Conservation (phyloP, 371 early-diverging fungal genomes). For the Mucor velutinosus region DNA sequence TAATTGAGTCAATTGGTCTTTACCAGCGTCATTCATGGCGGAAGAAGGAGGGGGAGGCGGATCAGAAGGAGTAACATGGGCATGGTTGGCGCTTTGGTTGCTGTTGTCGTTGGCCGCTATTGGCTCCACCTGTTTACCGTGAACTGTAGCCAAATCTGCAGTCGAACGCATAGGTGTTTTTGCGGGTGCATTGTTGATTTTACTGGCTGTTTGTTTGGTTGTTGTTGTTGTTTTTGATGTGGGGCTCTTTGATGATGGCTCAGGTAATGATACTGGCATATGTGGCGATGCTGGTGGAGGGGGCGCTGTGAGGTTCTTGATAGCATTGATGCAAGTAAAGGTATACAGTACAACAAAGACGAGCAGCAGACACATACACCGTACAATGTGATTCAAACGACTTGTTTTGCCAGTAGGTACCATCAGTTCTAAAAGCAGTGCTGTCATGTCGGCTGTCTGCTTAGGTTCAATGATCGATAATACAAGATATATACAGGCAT, state of each 20-base stretch:
- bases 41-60: not conserved
- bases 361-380: not conserved
- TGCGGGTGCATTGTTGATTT: not conserved
- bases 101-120: not conserved
- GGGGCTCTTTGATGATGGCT: not conserved
- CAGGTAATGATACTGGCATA: not conserved
- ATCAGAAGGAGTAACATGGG: not conserved
- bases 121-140: not conserved
- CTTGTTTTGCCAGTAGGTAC: not conserved
- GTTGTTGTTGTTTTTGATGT: not conserved
- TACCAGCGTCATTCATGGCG: not conserved
- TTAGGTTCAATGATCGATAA: not conserved
- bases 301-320: not conserved
- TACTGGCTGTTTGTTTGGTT: not conserved
- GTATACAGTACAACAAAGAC: constrained; percentile 3
- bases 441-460: not conserved
- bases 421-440: not conserved
- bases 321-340: not conserved
- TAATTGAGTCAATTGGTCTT: not conserved
- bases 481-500: not conserved
- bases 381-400: not conserved
- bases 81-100: not conserved
- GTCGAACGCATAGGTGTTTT: not conserved
- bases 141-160: not conserved
- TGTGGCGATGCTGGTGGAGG: not conserved